Evolutionary conservation across 139 green algal species (phyloP), one percentile per base, ranked within the genome.

Genomic region (Chlamydomonas schloesseri): DNA sequence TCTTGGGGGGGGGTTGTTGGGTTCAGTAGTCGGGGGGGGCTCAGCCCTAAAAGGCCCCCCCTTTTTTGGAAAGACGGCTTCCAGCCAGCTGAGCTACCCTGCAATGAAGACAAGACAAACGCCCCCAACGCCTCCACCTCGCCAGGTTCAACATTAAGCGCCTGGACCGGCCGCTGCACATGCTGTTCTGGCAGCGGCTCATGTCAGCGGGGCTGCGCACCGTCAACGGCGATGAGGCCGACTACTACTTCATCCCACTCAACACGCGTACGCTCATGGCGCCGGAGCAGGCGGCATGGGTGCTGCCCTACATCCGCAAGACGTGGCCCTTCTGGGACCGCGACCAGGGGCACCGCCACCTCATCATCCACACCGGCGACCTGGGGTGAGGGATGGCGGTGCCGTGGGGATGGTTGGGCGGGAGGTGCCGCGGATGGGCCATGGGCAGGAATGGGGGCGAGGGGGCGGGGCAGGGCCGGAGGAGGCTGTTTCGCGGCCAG

Each of bases 231-330:
- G 36, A 89, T 11, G 68, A 74, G 76, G 76, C 76, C 4, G 88
- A 92, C 57, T 89, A 70, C 53, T 92, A 70, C 84, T 87, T 90
- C 37, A 92, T 92, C 53, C 84, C 88, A 4, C 34, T 91, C 26
- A 83, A 84, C 58, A 76, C 60, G n/a, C 86, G 86, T 31, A 42
- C 42, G 4, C 17, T 62, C 4, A 31, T 58, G 37, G 71, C 55
- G 18, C 46, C 31, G 0, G 34, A 73, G 28, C 70, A 87, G 10
- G 29, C 73, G 26, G 29, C 69, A 47, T 68, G 78, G 37, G 72
- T 47, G 3, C 15, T 90, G 15, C 26, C 21, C 26, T 87, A 90
- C 78, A 72, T 90, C 14, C 29, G 62, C 15, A 29, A 67, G 26
- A 89, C 76, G 8, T 91, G 70, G 69, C 88, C 88, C 0, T 89